phyloP scores from a whole-genome alignment of 306 rosid genomes.

The Comarum palustre region DNA sequence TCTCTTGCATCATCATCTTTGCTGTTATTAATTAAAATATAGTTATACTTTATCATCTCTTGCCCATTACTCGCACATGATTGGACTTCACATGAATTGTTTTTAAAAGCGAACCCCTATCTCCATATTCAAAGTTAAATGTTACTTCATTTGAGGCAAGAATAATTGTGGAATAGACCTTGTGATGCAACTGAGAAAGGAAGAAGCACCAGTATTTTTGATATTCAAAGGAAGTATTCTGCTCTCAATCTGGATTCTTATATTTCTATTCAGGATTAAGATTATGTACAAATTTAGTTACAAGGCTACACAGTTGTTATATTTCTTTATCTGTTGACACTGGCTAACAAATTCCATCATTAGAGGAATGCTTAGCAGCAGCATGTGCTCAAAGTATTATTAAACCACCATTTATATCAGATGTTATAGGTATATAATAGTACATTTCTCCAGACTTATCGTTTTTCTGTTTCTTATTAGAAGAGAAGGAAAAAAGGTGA shows the following conservation, averaged over 20 bases:
- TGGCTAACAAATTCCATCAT: background rate
- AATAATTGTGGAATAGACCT: background rate
- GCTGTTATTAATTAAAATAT: background rate
- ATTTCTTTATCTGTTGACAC: background rate
- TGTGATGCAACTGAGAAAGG: background rate
- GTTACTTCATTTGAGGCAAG: background rate
- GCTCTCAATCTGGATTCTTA: background rate
- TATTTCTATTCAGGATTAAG: background rate
- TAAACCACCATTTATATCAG: background rate
- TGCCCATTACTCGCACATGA: background rate
- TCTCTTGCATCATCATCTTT: constrained; percentile 4
- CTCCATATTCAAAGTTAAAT: background rate
- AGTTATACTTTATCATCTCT: background rate
- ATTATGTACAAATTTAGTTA: background rate
- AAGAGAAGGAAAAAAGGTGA: background rate
- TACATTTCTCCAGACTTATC: background rate
- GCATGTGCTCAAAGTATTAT: background rate
- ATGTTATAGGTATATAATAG: background rate
- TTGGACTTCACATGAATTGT: background rate
- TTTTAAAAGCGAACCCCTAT: background rate
- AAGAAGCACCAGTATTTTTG: background rate
- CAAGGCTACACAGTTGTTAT: background rate
- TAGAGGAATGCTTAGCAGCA: background rate
- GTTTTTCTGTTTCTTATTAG: background rate
- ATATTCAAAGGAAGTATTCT: background rate